Percentiles rank a stretch among this genome's conserved stretches.
phyloP scores from a whole-genome alignment of 2,329 filamentous ascomycete genomes.

The Arthroderma uncinatum region DNA sequence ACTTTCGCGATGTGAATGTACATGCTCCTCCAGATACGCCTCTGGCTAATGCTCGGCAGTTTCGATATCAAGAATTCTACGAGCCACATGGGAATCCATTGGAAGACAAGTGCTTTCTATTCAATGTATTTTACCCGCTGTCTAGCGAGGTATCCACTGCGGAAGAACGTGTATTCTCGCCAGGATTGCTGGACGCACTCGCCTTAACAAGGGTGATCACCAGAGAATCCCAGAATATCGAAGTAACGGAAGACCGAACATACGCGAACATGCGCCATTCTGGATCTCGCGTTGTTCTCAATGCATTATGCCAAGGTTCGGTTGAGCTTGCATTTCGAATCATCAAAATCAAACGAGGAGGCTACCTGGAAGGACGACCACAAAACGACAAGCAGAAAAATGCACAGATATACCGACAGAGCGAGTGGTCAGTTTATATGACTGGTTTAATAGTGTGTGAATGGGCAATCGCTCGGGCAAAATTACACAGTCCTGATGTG shows the following conservation, averaged over 20 bases:
- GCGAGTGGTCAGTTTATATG: slow-evolving; percentile 31
- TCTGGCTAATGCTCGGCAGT: slow-evolving; percentile 26
- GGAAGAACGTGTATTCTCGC: slow-evolving; percentile 35
- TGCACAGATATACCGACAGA: slow-evolving; percentile 34
- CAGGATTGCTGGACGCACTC: slow-evolving; percentile 33
- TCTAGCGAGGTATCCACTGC: slow-evolving; percentile 24
- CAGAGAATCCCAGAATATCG: slow-evolving; percentile 28
- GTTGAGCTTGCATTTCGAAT: slow-evolving; percentile 33
- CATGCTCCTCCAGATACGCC: slow-evolving; percentile 31
- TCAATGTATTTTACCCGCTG: slow-evolving; percentile 36
- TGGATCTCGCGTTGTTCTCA: slow-evolving; percentile 29
- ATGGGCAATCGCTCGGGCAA: slow-evolving; percentile 30
- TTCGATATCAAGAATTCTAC: slow-evolving; percentile 27
- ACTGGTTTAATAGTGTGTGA: slow-evolving; percentile 31
- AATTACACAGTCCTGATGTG: slow-evolving; percentile 20
- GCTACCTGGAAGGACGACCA: slow-evolving; percentile 19
- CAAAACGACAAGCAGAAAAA: slow-evolving; percentile 31
- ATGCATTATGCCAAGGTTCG: slow-evolving; percentile 33
- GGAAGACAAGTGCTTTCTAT: slow-evolving; percentile 35
- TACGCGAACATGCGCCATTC: slow-evolving; percentile 21
- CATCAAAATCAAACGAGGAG: slow-evolving; percentile 24
- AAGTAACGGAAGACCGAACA: slow-evolving; percentile 24
- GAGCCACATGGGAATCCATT: slow-evolving; percentile 19
- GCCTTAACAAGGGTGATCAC: slow-evolving; percentile 33
- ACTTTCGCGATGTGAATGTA: slow-evolving; percentile 35